Conservation (phyloP, 352 stramenopile genomes). For the Phytophthora crassamura region DNA sequence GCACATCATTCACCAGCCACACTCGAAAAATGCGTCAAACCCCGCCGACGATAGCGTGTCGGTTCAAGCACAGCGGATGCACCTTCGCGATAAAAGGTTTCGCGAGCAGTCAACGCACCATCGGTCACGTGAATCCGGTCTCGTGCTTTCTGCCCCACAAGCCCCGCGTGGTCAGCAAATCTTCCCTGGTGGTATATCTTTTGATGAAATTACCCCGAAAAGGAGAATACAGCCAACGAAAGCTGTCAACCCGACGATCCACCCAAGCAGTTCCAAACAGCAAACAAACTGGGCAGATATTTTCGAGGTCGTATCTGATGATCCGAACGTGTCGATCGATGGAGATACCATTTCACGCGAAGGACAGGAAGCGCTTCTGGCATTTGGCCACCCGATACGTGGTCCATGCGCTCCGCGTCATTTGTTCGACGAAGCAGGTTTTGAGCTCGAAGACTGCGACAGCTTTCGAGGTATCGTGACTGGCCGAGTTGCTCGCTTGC, state of each 20-base stretch:
- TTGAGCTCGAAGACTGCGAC: constrained; percentile 22
- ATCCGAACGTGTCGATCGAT: background rate
- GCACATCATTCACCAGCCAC: constrained; percentile 6
- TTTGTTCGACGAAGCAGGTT: constrained; percentile 19
- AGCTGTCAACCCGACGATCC: constrained; percentile 3
- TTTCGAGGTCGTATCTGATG: constrained; percentile 36
- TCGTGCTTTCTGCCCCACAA: constrained; percentile 2
- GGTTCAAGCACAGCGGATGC: constrained; percentile 57
- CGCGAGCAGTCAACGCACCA: constrained; percentile 17
- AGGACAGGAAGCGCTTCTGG: constrained; percentile 13
- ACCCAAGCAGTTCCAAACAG: constrained; percentile 9
- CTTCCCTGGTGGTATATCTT: constrained; percentile 22
- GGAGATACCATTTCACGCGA: constrained; percentile 22
- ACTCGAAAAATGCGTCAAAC: constrained; percentile 17
- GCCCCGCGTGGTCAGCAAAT: background rate
- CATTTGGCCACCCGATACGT: constrained; percentile 33
- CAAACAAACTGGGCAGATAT: constrained; percentile 31
- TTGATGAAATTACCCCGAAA: constrained; percentile 18
- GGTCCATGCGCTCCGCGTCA: constrained; percentile 3
- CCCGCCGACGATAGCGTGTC: constrained; percentile 29
- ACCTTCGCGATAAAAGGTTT: constrained; percentile 60
- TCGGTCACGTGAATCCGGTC: constrained; percentile 17
- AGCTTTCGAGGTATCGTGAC: constrained; percentile 17
- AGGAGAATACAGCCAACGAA: constrained; percentile 18
- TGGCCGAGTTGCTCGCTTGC: constrained; percentile 27